Evolutionary conservation across 192 early-diverging fungal genomes (phyloP).

Genomic region (Backusella luteola): DNA sequence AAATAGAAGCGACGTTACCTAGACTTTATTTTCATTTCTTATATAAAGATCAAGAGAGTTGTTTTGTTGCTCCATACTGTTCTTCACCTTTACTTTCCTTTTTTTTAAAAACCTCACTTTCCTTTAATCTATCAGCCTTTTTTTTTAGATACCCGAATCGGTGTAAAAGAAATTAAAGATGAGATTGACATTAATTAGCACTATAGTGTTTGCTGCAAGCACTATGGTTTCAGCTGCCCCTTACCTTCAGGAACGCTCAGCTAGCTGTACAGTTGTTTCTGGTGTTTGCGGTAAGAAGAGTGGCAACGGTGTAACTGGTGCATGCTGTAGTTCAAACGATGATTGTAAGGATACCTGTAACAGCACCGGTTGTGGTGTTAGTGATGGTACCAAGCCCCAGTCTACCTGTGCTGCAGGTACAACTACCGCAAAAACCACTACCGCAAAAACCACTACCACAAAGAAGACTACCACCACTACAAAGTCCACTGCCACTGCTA

Average conservation of each 20-base stretch:
- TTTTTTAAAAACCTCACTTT: background rate
- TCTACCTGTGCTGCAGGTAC: background rate
- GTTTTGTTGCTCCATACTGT: background rate
- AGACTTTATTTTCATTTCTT: background rate
- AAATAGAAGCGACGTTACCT: background rate
- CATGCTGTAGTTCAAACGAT: background rate
- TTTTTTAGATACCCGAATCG: background rate
- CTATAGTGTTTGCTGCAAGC: background rate
- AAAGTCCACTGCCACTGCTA: background rate
- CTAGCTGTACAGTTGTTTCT: background rate
- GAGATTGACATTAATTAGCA: slow-evolving; percentile 4
- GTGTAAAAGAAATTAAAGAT: background rate
- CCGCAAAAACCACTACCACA: background rate
- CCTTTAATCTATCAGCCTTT: background rate
- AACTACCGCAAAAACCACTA: background rate
- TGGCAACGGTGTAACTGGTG: background rate
- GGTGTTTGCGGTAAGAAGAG: background rate
- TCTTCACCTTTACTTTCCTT: background rate
- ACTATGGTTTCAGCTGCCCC: background rate
- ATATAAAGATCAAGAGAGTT: background rate
- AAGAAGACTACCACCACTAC: background rate
- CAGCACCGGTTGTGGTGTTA: background rate
- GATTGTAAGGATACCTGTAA: background rate
- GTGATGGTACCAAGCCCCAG: background rate
- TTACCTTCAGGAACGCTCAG: background rate